Evolutionary conservation across 129 eudicot species (phyloP).

Genomic region (Kitagawia praeruptora): DNA sequence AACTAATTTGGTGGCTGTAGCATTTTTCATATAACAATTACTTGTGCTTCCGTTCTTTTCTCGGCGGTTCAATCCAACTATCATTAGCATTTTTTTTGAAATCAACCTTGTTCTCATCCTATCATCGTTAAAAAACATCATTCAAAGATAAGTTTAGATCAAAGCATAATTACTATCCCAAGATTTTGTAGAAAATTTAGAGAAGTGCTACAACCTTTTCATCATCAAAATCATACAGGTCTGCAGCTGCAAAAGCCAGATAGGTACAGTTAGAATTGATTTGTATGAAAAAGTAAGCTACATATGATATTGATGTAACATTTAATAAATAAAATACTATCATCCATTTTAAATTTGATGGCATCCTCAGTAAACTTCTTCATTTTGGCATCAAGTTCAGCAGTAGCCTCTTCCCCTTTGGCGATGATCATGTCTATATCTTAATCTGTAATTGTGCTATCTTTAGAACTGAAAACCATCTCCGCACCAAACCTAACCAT

Average conservation of each 20-base stretch:
- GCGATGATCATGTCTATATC: slow-evolving; percentile 65
- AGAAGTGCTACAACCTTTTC: slow-evolving; percentile 50
- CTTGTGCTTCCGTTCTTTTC: slow-evolving; percentile 96
- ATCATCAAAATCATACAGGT: slow-evolving; percentile 82
- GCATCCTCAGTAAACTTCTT: slow-evolving; percentile 97
- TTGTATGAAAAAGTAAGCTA: neutral
- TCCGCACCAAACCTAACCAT: slow-evolving; percentile 77
- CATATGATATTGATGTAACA: neutral
- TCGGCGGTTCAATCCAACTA: slow-evolving; percentile 92
- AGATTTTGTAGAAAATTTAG: neutral
- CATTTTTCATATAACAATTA: too few relatives aligned
- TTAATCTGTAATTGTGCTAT: slow-evolving; percentile 89
- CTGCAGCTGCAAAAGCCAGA: slow-evolving; percentile 69
- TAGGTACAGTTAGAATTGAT: slow-evolving; percentile 1
- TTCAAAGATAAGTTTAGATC: neutral
- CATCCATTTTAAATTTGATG: slow-evolving; percentile 90
- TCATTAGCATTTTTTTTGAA: slow-evolving; percentile 92
- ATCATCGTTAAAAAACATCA: slow-evolving; percentile 1
- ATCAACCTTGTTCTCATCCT: slow-evolving; percentile 85
- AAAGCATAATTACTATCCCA: neutral
- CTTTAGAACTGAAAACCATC: slow-evolving; percentile 63
- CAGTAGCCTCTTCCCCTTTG: slow-evolving; percentile 96
- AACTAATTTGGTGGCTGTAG: too few relatives aligned
- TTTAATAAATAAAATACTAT: slow-evolving; percentile 40
- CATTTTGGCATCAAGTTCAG: slow-evolving; percentile 98